Evolutionary conservation across 306 rosid genomes (phyloP).

Genomic region (Casuarina glauca): DNA sequence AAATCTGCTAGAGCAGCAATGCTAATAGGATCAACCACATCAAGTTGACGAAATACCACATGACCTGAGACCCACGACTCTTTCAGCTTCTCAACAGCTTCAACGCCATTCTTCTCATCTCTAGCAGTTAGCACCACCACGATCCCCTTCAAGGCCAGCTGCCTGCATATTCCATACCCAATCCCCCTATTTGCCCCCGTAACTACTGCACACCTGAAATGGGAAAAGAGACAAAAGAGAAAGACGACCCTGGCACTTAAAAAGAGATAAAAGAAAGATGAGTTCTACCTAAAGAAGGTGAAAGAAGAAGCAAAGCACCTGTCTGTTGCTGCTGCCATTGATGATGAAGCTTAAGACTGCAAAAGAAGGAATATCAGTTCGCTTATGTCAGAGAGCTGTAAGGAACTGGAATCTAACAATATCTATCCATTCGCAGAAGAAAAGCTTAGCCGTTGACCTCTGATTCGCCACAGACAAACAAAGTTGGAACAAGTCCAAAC

Average conservation of each 20-base stretch:
- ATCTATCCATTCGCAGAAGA: too few species aligned
- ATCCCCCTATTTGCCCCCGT: constrained; percentile 1
- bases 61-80: not conserved
- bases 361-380: not conserved
- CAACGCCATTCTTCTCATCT: constrained; percentile 8
- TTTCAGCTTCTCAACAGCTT: not conserved
- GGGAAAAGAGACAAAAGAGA: not conserved
- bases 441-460: too few species aligned
- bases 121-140: constrained; percentile 5
- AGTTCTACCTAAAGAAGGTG: not conserved
- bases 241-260: not conserved
- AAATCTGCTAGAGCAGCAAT: not conserved
- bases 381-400: not conserved
- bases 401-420: too few species aligned
- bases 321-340: constrained; percentile 26
- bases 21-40: not conserved
- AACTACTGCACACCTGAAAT: constrained; percentile 3
- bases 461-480: too few species aligned
- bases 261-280: not conserved
- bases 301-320: constrained; percentile 15
- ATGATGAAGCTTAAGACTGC: not conserved
- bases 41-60: not conserved
- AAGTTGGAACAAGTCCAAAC: too few species aligned
- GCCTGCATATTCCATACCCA: not conserved
- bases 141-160: not conserved